Evolutionary conservation across 2,329 filamentous ascomycete species (phyloP).

Genomic region (Elsinoe ampelina): DNA sequence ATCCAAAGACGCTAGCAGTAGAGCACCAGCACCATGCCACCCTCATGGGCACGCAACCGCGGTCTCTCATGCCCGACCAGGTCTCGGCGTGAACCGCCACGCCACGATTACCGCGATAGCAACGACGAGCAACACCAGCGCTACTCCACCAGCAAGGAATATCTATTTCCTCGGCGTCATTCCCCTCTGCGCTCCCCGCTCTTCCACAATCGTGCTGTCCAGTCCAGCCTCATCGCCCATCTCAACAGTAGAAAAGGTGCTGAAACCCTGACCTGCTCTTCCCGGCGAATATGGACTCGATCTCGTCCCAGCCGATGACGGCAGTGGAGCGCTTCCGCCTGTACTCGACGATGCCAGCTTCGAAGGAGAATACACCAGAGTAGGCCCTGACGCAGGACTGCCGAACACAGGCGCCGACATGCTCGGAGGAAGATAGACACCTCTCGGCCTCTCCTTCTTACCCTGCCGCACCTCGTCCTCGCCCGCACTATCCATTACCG

Average conservation of each 20-base stretch:
- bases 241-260: not conserved
- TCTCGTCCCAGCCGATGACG: too few species aligned
- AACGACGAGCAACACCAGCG: not conserved
- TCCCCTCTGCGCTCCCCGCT: not conserved
- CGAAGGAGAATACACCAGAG: too few species aligned
- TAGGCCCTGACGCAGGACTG: too few species aligned
- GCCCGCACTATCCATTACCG: too few species aligned
- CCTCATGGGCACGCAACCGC: not conserved
- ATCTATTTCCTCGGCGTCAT: constrained; percentile 5
- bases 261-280: not conserved
- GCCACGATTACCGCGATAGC: not conserved
- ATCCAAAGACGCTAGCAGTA: not conserved
- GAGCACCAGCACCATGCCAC: not conserved
- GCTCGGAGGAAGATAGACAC: too few species aligned
- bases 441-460: too few species aligned
- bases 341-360: too few species aligned
- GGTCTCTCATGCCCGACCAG: not conserved
- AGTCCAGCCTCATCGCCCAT: not conserved
- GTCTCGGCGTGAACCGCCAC: not conserved
- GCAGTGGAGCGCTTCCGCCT: too few species aligned
- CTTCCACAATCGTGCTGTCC: not conserved
- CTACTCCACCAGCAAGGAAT: not conserved
- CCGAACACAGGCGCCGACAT: too few species aligned
- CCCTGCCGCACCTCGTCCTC: too few species aligned
- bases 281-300: not conserved